Percentiles rank a stretch among this genome's conserved stretches.
Evolutionary conservation across 495 filamentous ascomycete genomes (phyloP).

Genomic region (Penicillium fimorum): DNA sequence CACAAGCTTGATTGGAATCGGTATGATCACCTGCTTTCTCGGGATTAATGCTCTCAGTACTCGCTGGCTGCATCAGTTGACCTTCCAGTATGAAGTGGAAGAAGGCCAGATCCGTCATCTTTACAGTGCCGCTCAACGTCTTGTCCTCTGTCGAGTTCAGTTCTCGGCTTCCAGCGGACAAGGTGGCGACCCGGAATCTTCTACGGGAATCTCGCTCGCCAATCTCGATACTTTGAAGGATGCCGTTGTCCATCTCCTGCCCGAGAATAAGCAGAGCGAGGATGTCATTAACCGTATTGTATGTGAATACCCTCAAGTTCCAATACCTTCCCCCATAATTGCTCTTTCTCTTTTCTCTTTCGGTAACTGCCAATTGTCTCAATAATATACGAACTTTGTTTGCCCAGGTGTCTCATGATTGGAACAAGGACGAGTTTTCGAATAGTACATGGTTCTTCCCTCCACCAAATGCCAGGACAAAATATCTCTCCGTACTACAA

Average conservation of each 20-base stretch:
- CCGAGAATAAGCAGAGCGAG: neutral
- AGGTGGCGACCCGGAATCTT: neutral
- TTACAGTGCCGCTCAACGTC: neutral
- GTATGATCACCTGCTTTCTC: no score
- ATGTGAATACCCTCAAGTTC: neutral
- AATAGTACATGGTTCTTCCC: constrained; percentile 29
- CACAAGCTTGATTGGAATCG: no score
- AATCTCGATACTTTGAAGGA: neutral
- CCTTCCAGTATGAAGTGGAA: neutral
- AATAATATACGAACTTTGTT: no score
- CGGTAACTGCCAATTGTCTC: no score
- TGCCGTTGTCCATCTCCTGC: neutral
- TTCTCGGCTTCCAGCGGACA: neutral
- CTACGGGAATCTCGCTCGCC: neutral
- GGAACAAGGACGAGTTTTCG: constrained; percentile 24
- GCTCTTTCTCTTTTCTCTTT: no score
- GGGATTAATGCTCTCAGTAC: no score
- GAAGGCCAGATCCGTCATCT: neutral
- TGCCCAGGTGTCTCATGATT: neutral
- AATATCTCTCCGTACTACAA: constrained; percentile 21
- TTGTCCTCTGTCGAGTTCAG: neutral
- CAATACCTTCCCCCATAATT: no score
- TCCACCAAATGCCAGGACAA: constrained; percentile 14
- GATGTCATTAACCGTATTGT: constrained; percentile 3
- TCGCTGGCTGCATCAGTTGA: no score